Evolutionary conservation across 2,329 filamentous ascomycete species (phyloP).

Genomic region (Paracoccidioides lutzii): DNA sequence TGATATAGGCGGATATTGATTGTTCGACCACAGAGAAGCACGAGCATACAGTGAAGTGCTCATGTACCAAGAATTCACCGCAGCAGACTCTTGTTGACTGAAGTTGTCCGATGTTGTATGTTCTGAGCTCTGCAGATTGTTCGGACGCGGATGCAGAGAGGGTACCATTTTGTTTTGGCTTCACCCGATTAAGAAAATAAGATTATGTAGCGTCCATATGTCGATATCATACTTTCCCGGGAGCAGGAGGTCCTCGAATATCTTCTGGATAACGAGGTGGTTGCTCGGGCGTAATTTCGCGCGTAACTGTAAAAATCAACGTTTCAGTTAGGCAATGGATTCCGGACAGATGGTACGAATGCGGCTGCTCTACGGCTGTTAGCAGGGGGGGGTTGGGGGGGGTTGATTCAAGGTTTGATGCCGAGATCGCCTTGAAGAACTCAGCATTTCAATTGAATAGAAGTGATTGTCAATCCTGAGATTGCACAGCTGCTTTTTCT

Average conservation of each 20-base stretch:
- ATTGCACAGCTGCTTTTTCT: too few species aligned
- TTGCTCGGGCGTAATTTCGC: conserved; percentile 3
- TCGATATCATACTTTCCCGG: conserved; percentile 1
- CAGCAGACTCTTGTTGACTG: conserved; percentile 1
- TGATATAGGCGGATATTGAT: conserved; percentile 3
- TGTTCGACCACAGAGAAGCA: conserved; percentile 6
- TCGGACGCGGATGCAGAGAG: neutral
- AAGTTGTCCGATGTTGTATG: conserved; percentile 3
- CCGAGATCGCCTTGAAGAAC: too few species aligned
- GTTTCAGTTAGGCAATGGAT: neutral
- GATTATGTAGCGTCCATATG: conserved; percentile 3
- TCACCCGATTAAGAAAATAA: neutral
- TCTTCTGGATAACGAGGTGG: conserved; percentile 5
- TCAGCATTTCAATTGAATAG: too few species aligned
- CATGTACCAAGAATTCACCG: conserved; percentile 3
- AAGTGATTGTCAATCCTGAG: too few species aligned
- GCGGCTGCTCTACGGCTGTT: too few species aligned
- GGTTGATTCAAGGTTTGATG: too few species aligned
- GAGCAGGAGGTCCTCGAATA: neutral
- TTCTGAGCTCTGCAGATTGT: conserved; percentile 3
- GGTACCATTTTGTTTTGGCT: conserved; percentile 1
- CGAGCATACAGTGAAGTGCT: conserved; percentile 4
- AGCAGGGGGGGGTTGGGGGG: too few species aligned
- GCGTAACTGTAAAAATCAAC: neutral
- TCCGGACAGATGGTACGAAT: neutral